Percentiles rank a stretch among this genome's conserved stretches.
phyloP scores from a whole-genome alignment of 495 filamentous ascomycete species.

The Daldinia bambusicola region DNA sequence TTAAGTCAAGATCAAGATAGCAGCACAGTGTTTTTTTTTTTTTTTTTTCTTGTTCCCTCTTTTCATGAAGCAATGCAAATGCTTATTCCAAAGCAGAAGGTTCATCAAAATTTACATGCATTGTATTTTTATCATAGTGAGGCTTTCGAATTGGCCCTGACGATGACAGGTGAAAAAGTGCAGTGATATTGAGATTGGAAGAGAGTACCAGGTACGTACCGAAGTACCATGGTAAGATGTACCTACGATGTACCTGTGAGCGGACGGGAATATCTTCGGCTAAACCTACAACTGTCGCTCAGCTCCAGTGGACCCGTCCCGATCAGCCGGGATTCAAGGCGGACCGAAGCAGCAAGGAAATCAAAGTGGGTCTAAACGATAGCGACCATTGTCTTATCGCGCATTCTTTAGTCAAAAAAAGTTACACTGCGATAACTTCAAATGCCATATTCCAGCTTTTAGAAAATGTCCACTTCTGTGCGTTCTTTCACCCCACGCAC shows the following conservation, averaged over 20 bases:
- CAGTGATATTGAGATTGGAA: constrained; percentile 1
- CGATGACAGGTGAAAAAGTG: not conserved
- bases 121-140: not conserved
- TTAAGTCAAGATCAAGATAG: not conserved
- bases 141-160: not conserved
- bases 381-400: constrained; percentile 21
- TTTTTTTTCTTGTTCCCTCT: not conserved
- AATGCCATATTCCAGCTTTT: not conserved
- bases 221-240: too few species aligned
- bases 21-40: not conserved
- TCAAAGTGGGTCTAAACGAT: constrained; percentile 25
- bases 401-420: not conserved
- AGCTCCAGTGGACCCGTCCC: too few species aligned
- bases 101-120: not conserved
- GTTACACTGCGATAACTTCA: constrained; percentile 3
- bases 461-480: not conserved
- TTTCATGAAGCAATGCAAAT: not conserved
- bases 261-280: constrained; percentile 8
- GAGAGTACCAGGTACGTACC: constrained; percentile 13
- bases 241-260: too few species aligned
- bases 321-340: constrained; percentile 26
- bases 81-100: not conserved
- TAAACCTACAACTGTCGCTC: too few species aligned
- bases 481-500: not conserved
- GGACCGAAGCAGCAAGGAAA: constrained; percentile 9